These are phyloP conservation scores for Backusella australiensis DNA, from an alignment of 192 early-diverging fungal genomes.

Conservation along the genomic window DNA sequence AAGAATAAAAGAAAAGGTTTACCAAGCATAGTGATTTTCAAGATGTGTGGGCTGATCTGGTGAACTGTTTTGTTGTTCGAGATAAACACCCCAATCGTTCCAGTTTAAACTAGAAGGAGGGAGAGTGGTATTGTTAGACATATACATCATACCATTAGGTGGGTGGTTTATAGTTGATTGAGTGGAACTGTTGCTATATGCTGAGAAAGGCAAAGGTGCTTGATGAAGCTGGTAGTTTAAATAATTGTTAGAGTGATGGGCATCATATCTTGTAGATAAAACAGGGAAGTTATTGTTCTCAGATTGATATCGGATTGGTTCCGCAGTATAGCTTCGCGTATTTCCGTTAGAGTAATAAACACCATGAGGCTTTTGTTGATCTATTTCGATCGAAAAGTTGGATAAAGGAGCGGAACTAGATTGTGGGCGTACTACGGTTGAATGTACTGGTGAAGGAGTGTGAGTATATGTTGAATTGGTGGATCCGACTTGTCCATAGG, in stretches of 20 bases:
- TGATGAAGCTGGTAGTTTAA: background rate
- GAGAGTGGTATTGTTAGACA: background rate
- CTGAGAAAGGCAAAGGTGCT: background rate
- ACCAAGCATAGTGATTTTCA: background rate
- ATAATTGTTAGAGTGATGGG: background rate
- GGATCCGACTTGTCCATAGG: background rate
- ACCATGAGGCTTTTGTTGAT: background rate
- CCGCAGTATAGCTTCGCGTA: slow-evolving; percentile 4
- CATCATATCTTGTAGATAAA: background rate
- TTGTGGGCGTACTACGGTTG: background rate
- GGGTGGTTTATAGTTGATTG: background rate
- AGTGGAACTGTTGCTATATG: background rate
- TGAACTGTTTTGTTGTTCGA: slow-evolving; percentile 22
- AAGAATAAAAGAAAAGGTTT: background rate
- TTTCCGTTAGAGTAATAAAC: background rate
- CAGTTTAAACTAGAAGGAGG: slow-evolving; percentile 26
- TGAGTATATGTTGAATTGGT: background rate
- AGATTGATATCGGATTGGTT: background rate
- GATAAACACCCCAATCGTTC: slow-evolving; percentile 27
- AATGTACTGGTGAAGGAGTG: background rate
- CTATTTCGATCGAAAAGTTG: background rate
- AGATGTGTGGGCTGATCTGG: background rate
- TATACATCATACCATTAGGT: background rate
- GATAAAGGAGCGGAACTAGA: background rate
- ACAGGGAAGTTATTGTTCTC: background rate